These are phyloP conservation scores for Fagopyrum esculentum DNA, from an alignment of 148 eudicot genomes.

Conservation along the genomic window DNA sequence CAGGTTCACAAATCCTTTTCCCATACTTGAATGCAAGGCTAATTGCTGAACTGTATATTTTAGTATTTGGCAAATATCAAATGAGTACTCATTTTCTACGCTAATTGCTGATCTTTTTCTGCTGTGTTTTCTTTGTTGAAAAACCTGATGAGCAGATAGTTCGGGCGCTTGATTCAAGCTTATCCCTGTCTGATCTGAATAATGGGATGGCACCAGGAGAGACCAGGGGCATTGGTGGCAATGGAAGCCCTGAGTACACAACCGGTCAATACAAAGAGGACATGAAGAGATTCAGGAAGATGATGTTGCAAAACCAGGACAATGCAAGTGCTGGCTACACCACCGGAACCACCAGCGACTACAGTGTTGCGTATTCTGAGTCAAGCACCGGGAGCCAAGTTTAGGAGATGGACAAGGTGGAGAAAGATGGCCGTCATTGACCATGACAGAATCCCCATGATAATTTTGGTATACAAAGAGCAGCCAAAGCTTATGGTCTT, in stretches of 20 bases:
- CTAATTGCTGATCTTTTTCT: background rate
- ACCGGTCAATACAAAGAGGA: slow-evolving; percentile 11
- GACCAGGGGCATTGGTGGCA: background rate
- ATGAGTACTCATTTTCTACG: too few relatives aligned
- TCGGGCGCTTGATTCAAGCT: slow-evolving; percentile 89
- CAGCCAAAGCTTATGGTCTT: background rate
- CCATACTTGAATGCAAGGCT: too few relatives aligned
- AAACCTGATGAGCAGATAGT: slow-evolving; percentile 49
- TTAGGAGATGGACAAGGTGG: slow-evolving; percentile 8
- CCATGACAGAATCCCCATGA: background rate
- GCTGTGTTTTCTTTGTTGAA: background rate
- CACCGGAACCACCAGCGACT: background rate
- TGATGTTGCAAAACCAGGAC: slow-evolving; percentile 2
- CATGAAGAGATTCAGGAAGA: slow-evolving; percentile 12
- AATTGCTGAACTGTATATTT: too few relatives aligned
- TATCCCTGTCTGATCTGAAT: slow-evolving; percentile 75
- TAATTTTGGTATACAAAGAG: background rate
- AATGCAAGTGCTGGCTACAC: background rate
- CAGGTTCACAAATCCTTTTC: slow-evolving; percentile 31
- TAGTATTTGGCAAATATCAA: too few relatives aligned
- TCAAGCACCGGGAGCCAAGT: background rate
- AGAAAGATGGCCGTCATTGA: background rate
- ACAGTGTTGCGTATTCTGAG: background rate
- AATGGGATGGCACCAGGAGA: slow-evolving; percentile 85
- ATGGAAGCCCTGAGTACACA: slow-evolving; percentile 10